Evolutionary conservation across 2,329 filamentous ascomycete species (phyloP).

Genomic region (Fusarium sp.): DNA sequence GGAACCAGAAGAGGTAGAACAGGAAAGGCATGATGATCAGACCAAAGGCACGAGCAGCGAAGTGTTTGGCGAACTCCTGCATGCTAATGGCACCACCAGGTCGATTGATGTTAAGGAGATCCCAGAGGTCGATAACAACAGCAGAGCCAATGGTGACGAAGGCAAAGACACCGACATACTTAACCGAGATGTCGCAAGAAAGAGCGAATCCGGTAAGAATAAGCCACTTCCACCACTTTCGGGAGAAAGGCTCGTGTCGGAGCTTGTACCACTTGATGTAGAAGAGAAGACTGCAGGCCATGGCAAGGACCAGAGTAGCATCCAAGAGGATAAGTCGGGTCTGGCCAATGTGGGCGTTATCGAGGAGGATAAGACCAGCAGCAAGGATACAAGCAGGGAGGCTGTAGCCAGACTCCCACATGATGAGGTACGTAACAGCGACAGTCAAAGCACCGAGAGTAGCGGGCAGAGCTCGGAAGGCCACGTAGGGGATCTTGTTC

Average conservation of each 20-base stretch:
- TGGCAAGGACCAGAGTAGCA: conserved; percentile 92
- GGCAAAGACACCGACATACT: conserved; percentile 96
- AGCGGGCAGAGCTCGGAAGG: conserved; percentile 93
- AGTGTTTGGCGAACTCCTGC: conserved; percentile 87
- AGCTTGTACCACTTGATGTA: conserved; percentile 99
- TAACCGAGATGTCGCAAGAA: conserved; percentile 98
- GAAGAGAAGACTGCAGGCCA: conserved; percentile 92
- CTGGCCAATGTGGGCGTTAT: conserved; percentile 98
- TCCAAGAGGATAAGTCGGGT: conserved; percentile 95
- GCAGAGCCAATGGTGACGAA: conserved; percentile 97
- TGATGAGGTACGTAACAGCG: conserved; percentile 93
- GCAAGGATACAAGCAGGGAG: conserved; percentile 91
- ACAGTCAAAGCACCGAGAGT: conserved; percentile 93
- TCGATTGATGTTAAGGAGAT: conserved; percentile 89
- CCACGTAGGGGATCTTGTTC: conserved; percentile 97
- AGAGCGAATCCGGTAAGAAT: conserved; percentile 93
- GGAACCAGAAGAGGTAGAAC: conserved; percentile 99
- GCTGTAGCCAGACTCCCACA: conserved; percentile 99
- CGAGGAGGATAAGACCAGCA: conserved; percentile 87
- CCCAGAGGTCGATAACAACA: conserved; percentile 95
- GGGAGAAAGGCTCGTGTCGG: conserved; percentile 86
- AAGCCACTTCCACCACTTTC: conserved; percentile 99
- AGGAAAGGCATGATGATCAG: conserved; percentile 93
- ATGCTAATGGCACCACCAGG: conserved; percentile 84
- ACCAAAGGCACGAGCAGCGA: conserved; percentile 85